These are phyloP conservation scores for Phoenix roebelenii DNA, from an alignment of 176 grass and related monocot genomes.

Conservation along the genomic window DNA sequence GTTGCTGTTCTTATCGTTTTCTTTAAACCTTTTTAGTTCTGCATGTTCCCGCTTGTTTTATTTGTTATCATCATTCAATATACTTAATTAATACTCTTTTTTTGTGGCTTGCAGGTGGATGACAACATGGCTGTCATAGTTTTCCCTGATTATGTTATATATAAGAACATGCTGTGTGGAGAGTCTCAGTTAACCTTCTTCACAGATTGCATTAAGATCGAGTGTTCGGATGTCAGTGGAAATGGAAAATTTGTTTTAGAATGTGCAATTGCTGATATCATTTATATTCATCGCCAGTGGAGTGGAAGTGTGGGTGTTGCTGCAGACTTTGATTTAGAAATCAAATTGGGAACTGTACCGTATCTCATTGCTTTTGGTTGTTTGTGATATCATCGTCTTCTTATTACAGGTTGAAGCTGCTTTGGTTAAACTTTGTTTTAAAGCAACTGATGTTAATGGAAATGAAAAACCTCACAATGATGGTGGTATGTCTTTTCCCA, in stretches of 20 bases:
- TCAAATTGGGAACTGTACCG: no score
- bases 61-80: slow-evolving; percentile 11
- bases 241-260: slow-evolving; percentile 31
- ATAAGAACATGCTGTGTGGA: slow-evolving; percentile 20
- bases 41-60: slow-evolving; percentile 5
- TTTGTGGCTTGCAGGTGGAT: slow-evolving; percentile 41
- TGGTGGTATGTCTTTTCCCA: background rate
- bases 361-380: background rate
- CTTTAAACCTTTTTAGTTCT: background rate
- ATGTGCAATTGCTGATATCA: slow-evolving; percentile 51
- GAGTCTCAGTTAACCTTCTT: slow-evolving; percentile 55
- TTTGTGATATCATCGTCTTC: background rate
- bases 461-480: background rate
- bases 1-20: no score
- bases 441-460: background rate
- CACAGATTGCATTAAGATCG: slow-evolving; percentile 57
- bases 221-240: slow-evolving; percentile 34
- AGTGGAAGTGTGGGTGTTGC: slow-evolving; percentile 40
- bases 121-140: slow-evolving; percentile 39
- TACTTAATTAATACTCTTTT: slow-evolving; percentile 6
- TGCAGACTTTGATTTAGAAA: background rate
- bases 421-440: slow-evolving; percentile 12
- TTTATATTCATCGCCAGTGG: slow-evolving; percentile 57
- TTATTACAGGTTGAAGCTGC: slow-evolving; percentile 10
- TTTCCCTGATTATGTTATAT: slow-evolving; percentile 52